Evolutionary conservation across 2,329 filamentous ascomycete species (phyloP), one percentile per base, ranked within the genome.

Genomic region (Sphaceloma murrayae): DNA sequence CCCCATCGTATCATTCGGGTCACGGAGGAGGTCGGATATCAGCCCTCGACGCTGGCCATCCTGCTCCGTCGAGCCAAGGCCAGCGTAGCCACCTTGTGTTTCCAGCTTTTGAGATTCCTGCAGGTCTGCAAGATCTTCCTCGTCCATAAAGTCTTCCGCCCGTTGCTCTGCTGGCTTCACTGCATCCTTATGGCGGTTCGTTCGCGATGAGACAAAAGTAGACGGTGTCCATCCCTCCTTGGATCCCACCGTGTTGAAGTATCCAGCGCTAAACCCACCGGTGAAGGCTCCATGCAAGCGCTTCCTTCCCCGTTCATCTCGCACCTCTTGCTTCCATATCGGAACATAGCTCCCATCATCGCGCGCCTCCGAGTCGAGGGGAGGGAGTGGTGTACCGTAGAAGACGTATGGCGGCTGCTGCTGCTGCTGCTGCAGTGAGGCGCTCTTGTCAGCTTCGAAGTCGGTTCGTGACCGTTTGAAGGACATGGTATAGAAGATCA

Each of bases 271-370:
- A 68, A 84, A 98, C 21, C 91, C 91, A 54, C 91, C 91, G 1
- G 87, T 95, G 59, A 98, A 98, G 50, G 91, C 91, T 51, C 91
- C 91, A 63, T 98, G 91, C 3, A 98, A 72, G 44, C 91, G 78
- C 64, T 93, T 89, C 54, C 88, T 74, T 11, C 91, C 91, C 52
- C 80, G 80, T 59, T 95, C 91, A 64, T 98, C 91, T 48, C 82
- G 84, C 60, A 94, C 88, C 60, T 95, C 89, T 69, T 98, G 91
- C 67, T 96, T 94, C 87, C 91, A 96, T n/a, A 94, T 66, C 0
- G 91, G 91, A 11, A 94, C 77, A 59, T 88, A 96, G 30, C 85
- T 86, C 49, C 88, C 89, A 67, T 95, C 85, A 62, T 96, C 88
- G 55, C 86, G 80, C 27, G 76, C 72, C 14, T 85, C 76, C 38